A percentile compares a stretch with the other conserved stretches of the same genome.
Conservation (phyloP, 495 filamentous ascomycete genomes). For the Aspergillus cristatus region DNA sequence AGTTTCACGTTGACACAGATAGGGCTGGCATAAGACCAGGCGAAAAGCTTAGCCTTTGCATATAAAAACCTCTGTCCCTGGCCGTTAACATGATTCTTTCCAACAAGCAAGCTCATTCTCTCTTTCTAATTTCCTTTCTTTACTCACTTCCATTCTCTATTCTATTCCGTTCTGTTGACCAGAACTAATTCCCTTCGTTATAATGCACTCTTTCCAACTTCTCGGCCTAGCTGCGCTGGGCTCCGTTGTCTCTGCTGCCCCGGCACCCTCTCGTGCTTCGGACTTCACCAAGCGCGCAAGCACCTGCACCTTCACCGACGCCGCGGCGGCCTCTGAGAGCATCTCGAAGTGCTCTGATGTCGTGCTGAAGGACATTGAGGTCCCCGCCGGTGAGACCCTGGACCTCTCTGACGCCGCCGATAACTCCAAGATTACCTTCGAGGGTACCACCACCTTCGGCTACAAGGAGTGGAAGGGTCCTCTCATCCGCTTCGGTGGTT, state of each 20-base stretch:
- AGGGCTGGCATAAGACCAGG: too few relatives aligned
- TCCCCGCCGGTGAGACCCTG: conserved; percentile 44
- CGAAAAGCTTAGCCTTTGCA: too few relatives aligned
- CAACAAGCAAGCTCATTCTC: too few relatives aligned
- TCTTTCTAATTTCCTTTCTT: too few relatives aligned
- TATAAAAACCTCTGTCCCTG: too few relatives aligned
- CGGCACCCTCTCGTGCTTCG: conserved; percentile 15
- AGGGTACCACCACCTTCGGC: conserved; percentile 42
- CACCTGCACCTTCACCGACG: conserved; percentile 42
- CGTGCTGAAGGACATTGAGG: conserved; percentile 35
- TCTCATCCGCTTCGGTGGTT: conserved; percentile 38
- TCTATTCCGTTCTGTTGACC: conserved; percentile 12
- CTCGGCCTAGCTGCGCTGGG: conserved; percentile 13
- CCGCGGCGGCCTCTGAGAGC: conserved; percentile 31
- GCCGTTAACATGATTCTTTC: too few relatives aligned
- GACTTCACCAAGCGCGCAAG: conserved; percentile 24
- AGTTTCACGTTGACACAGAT: too few relatives aligned
- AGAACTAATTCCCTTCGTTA: conserved; percentile 5
- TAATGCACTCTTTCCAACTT: conserved; percentile 14
- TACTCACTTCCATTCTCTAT: background rate
- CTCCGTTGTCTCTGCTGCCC: conserved; percentile 16
- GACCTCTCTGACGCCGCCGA: conserved; percentile 38
- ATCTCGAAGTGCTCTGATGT: conserved; percentile 44
- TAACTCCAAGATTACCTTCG: conserved; percentile 43
- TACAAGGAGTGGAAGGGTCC: conserved; percentile 48